These are phyloP conservation scores for Pseudogymnoascus verrucosus DNA, from an alignment of 2,329 filamentous ascomycete species.

Conservation along the genomic window DNA sequence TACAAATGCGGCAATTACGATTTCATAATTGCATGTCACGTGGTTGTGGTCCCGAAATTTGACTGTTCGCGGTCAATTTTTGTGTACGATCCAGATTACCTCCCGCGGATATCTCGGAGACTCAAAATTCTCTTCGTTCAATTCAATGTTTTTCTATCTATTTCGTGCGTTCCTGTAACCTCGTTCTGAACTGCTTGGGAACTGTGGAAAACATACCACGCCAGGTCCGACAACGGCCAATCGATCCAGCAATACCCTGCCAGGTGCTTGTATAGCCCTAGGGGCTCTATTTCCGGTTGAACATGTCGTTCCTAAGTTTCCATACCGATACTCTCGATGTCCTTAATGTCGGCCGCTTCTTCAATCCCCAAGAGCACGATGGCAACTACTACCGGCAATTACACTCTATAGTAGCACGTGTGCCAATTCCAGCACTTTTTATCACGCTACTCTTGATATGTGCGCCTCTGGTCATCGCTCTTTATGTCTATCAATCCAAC, in stretches of 20 bases:
- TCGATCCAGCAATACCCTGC: neutral
- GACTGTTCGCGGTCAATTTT: neutral
- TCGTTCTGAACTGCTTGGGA: neutral
- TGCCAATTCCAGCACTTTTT: slow-evolving; percentile 26
- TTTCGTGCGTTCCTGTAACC: neutral
- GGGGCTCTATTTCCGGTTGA: neutral
- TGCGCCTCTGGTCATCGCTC: slow-evolving; percentile 25
- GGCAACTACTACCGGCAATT: slow-evolving; percentile 23
- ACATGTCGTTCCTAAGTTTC: neutral
- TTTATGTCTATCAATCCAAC: slow-evolving; percentile 27
- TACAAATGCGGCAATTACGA: neutral
- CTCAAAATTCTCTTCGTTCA: neutral
- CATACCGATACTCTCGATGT: neutral
- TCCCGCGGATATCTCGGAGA: neutral
- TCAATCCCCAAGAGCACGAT: slow-evolving; percentile 20
- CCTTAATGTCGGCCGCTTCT: neutral
- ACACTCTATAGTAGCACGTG: slow-evolving; percentile 20
- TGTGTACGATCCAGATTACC: neutral
- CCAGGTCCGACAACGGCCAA: neutral
- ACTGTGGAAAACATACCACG: neutral
- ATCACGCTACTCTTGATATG: slow-evolving; percentile 25
- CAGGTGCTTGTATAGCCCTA: neutral
- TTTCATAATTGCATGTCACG: neutral
- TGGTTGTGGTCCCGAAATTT: neutral
- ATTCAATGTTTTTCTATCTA: neutral